These are phyloP conservation scores for Anastatica hierochuntica DNA, from an alignment of 345 rosid species.

Conservation along the genomic window DNA sequence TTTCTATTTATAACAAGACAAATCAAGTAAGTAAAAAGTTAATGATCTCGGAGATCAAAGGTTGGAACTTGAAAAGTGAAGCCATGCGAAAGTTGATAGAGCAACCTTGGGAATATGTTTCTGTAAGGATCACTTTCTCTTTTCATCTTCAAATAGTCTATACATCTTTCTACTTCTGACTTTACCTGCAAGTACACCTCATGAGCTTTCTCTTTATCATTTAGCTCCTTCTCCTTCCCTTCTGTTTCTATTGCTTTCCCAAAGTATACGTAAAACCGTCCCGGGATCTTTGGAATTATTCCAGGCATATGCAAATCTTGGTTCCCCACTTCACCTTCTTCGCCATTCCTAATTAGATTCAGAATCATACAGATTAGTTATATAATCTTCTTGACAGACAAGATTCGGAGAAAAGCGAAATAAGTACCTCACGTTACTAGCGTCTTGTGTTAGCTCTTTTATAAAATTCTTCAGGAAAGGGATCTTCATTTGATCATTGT, in stretches of 20 bases:
- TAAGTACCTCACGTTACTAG: constrained; percentile 35
- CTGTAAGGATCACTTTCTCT: constrained; percentile 57
- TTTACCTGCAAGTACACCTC: constrained; percentile 45
- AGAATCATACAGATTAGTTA: neutral
- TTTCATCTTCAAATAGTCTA: constrained; percentile 39
- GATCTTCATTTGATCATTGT: constrained; percentile 54
- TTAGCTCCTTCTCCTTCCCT: constrained; percentile 43
- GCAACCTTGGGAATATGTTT: constrained; percentile 35
- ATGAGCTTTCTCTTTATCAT: constrained; percentile 34
- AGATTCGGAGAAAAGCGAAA: no score
- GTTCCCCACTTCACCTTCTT: constrained; percentile 42
- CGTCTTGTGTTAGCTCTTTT: constrained; percentile 29
- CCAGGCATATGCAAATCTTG: constrained; percentile 49
- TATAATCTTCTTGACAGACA: no score
- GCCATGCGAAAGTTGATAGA: constrained; percentile 34
- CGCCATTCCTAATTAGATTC: constrained; percentile 11
- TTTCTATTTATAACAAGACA: no score
- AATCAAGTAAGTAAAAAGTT: no score
- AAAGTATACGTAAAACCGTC: constrained; percentile 51
- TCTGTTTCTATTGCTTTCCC: constrained; percentile 67
- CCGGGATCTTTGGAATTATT: constrained; percentile 56
- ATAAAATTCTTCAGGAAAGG: constrained; percentile 41
- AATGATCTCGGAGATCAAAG: no score
- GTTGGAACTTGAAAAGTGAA: constrained; percentile 40
- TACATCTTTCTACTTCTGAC: constrained; percentile 47